These are phyloP conservation scores for Geotrichum bryndzae DNA, from an alignment of 1,139 yeast species.

Conservation along the genomic window DNA sequence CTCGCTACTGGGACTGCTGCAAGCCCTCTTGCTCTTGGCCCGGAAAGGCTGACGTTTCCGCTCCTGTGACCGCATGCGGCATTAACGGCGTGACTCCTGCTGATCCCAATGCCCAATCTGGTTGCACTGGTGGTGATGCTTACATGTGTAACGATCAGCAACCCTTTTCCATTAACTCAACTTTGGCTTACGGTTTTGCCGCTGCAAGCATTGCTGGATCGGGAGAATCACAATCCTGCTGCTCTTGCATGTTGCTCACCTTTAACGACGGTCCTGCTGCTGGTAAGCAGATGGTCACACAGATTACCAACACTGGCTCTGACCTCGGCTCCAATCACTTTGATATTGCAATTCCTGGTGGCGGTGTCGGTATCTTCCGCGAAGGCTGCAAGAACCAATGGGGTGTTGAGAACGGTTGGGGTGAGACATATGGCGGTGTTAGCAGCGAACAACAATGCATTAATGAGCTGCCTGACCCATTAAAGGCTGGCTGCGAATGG, in stretches of 20 bases:
- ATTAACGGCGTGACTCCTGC: slow-evolving; percentile 16
- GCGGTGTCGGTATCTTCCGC: slow-evolving; percentile 20
- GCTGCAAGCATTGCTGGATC: slow-evolving; percentile 19
- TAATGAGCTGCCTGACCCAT: slow-evolving; percentile 12
- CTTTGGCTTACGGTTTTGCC: slow-evolving; percentile 20
- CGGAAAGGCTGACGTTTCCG: slow-evolving; percentile 18
- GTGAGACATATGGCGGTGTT: slow-evolving; percentile 20
- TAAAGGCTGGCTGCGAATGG: slow-evolving; percentile 21
- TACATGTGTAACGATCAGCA: slow-evolving; percentile 21
- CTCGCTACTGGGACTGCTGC: slow-evolving; percentile 23
- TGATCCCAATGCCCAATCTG: slow-evolving; percentile 13
- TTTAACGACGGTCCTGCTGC: slow-evolving; percentile 14
- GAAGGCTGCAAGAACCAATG: slow-evolving; percentile 19
- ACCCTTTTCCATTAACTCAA: slow-evolving; percentile 18
- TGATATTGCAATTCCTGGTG: slow-evolving; percentile 21
- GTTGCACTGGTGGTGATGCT: slow-evolving; percentile 20
- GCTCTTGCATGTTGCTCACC: slow-evolving; percentile 19
- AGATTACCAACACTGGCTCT: slow-evolving; percentile 21
- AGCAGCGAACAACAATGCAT: slow-evolving; percentile 14
- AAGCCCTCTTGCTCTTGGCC: slow-evolving; percentile 21
- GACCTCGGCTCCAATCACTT: slow-evolving; percentile 18
- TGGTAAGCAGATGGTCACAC: slow-evolving; percentile 20
- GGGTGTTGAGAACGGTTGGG: slow-evolving; percentile 18
- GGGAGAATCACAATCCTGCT: slow-evolving; percentile 16
- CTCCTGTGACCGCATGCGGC: slow-evolving; percentile 19